A percentile compares a stretch with the other conserved stretches of the same genome.
Evolutionary conservation across 2,329 filamentous ascomycete genomes (phyloP).

Genomic region (Fusarium sp.): DNA sequence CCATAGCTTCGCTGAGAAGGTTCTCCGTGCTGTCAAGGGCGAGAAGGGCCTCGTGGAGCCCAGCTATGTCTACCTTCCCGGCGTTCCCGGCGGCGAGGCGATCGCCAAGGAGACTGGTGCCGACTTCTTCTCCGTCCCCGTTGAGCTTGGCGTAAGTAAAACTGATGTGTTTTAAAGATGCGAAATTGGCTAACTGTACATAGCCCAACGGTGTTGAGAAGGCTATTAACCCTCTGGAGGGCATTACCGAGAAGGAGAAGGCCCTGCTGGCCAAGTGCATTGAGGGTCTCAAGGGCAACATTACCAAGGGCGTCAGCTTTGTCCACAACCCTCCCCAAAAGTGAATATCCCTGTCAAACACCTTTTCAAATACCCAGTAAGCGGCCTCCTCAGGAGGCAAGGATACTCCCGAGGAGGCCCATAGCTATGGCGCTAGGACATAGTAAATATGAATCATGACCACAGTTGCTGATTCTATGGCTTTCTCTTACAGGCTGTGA

Average conservation of each 20-base stretch:
- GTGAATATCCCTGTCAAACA: constrained; percentile 68
- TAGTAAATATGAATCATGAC: constrained; percentile 55
- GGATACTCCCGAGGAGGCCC: constrained; percentile 47
- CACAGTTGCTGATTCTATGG: constrained; percentile 55
- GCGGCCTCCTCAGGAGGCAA: constrained; percentile 48
- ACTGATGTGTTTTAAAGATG: constrained; percentile 15
- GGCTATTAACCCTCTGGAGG: constrained; percentile 83
- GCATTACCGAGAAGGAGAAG: constrained; percentile 90
- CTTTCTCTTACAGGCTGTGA: constrained; percentile 57
- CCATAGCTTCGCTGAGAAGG: constrained; percentile 89
- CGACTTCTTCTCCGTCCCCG: constrained; percentile 96
- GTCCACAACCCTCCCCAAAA: constrained; percentile 90
- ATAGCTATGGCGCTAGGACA: constrained; percentile 55
- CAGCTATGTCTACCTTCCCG: constrained; percentile 95
- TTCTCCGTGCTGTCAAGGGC: constrained; percentile 89
- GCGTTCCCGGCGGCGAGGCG: constrained; percentile 88
- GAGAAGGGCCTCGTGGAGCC: constrained; percentile 95
- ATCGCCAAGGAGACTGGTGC: constrained; percentile 86
- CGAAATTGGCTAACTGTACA: constrained; percentile 50
- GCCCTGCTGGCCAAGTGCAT: constrained; percentile 83
- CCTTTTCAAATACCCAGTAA: constrained; percentile 45
- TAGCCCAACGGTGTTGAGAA: constrained; percentile 89
- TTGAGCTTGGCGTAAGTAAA: constrained; percentile 89
- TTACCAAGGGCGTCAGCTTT: constrained; percentile 93
- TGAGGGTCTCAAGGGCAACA: constrained; percentile 90